Percentiles rank a stretch among this genome's conserved stretches.
Evolutionary conservation across 2,329 filamentous ascomycete species (phyloP).

Genomic region (Pseudogymnoascus destructans): DNA sequence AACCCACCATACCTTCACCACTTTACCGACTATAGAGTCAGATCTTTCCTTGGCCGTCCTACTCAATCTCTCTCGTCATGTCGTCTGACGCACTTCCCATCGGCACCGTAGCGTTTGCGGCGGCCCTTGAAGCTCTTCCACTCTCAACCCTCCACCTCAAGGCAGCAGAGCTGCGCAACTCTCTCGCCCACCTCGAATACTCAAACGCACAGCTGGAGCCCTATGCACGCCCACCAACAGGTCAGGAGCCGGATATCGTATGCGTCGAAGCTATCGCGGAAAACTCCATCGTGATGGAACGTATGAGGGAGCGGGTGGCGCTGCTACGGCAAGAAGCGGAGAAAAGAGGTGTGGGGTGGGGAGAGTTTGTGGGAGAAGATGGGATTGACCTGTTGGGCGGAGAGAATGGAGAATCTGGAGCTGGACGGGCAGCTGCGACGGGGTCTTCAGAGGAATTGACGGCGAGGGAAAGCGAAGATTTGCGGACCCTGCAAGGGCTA

Average conservation of each 20-base stretch:
- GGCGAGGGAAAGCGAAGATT: slow-evolving; percentile 13
- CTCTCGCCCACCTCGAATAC: slow-evolving; percentile 58
- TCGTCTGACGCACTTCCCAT: slow-evolving; percentile 52
- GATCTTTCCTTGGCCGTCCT: background rate
- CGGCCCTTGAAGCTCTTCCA: slow-evolving; percentile 54
- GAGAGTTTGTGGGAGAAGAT: slow-evolving; percentile 39
- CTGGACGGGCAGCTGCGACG: slow-evolving; percentile 16
- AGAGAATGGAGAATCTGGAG: slow-evolving; percentile 12
- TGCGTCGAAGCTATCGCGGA: slow-evolving; percentile 63
- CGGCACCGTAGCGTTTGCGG: slow-evolving; percentile 47
- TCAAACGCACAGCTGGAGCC: slow-evolving; percentile 61
- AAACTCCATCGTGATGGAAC: slow-evolving; percentile 54
- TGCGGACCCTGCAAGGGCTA: slow-evolving; percentile 6
- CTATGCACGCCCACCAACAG: slow-evolving; percentile 40
- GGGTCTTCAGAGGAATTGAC: slow-evolving; percentile 12
- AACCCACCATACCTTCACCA: background rate
- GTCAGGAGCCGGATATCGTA: slow-evolving; percentile 45
- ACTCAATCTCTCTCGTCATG: slow-evolving; percentile 32
- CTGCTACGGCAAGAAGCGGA: slow-evolving; percentile 52
- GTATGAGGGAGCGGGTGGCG: slow-evolving; percentile 49
- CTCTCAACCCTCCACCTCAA: slow-evolving; percentile 57
- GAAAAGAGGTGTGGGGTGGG: slow-evolving; percentile 41
- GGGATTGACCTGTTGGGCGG: slow-evolving; percentile 24
- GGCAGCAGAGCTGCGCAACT: slow-evolving; percentile 62
- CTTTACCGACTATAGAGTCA: background rate